Evolutionary conservation across 179 eudicot genomes (phyloP).

Genomic region (Gypsophila paniculata): DNA sequence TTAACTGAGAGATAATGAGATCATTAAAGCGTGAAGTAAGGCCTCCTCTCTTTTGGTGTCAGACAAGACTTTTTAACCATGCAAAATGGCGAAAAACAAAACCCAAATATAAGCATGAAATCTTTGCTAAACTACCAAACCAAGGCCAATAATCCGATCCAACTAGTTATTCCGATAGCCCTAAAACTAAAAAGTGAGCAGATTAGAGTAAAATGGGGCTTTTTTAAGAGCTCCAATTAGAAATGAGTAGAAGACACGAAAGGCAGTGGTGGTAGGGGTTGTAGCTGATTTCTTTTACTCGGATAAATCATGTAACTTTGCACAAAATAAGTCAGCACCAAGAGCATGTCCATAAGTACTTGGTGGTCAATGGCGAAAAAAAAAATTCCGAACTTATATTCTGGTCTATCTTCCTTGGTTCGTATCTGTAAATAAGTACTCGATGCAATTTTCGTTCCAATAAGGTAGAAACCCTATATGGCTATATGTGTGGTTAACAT

Average conservation of each 20-base stretch:
- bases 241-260: background rate
- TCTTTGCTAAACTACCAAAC: background rate
- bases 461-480: no score
- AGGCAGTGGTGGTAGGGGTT: background rate
- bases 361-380: no score
- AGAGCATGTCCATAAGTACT: no score
- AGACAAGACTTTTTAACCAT: background rate
- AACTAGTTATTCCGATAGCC: background rate
- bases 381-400: no score
- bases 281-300: background rate
- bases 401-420: background rate
- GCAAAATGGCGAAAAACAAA: background rate
- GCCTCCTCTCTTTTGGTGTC: background rate
- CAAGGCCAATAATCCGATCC: background rate
- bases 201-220: background rate
- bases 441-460: no score
- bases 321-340: no score
- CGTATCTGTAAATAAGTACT: background rate
- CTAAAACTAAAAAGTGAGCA: background rate
- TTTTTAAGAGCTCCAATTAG: background rate
- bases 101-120: background rate
- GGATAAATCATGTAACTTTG: background rate
- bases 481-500: no score
- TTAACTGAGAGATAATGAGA: background rate
- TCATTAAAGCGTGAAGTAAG: no score